phyloP scores from a whole-genome alignment of 495 filamentous ascomycete species.

The Penicillium bialowiezense region DNA sequence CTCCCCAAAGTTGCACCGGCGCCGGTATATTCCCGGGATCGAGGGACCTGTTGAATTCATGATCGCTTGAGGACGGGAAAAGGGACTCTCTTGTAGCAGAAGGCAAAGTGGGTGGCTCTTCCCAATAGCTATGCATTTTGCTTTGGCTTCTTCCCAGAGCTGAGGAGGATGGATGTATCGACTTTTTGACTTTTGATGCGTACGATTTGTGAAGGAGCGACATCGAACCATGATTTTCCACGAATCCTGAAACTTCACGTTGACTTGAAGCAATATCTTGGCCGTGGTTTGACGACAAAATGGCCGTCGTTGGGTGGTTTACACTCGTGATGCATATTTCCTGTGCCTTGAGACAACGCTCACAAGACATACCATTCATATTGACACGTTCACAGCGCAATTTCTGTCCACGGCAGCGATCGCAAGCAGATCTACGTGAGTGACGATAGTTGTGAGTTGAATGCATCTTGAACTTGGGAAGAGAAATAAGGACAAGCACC shows the following conservation, averaged over 20 bases:
- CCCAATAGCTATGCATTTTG: constrained; percentile 5
- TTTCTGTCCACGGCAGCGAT: constrained; percentile 43
- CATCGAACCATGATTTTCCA: background rate
- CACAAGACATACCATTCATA: constrained; percentile 24
- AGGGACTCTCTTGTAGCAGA: background rate
- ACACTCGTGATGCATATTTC: constrained; percentile 24
- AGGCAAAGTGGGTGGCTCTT: background rate
- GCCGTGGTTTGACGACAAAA: constrained; percentile 2
- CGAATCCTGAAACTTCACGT: background rate
- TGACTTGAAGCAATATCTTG: background rate
- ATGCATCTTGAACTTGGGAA: constrained; percentile 14
- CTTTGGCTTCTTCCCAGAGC: background rate
- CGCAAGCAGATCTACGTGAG: constrained; percentile 39
- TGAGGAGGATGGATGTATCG: background rate
- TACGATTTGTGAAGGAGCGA: constrained; percentile 15
- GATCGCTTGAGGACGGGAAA: background rate
- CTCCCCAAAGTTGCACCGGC: constrained; percentile 4
- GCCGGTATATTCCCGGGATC: background rate
- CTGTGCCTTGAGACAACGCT: constrained; percentile 29
- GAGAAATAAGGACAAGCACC: background rate
- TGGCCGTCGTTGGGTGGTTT: constrained; percentile 10
- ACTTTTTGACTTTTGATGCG: constrained; percentile 14
- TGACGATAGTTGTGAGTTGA: constrained; percentile 20
- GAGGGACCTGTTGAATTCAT: background rate
- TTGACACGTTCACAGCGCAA: constrained; percentile 36